Percentiles rank a stretch among this genome's conserved stretches.
phyloP scores from a whole-genome alignment of 495 filamentous ascomycete genomes.

The Tuber brumale region DNA sequence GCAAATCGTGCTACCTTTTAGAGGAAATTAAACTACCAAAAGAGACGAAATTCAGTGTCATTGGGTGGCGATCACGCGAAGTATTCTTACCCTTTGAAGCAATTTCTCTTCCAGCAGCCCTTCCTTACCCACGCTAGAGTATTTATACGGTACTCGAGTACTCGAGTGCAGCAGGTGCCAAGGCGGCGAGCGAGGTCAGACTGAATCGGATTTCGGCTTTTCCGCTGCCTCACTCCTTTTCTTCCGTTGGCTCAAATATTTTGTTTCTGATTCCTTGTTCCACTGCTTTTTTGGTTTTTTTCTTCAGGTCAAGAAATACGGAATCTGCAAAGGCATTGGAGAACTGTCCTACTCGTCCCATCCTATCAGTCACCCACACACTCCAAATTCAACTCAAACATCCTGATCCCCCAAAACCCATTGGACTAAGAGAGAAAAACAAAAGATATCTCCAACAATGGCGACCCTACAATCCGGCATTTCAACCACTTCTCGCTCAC shows the following conservation, averaged over 20 bases:
- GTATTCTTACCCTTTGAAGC: no score
- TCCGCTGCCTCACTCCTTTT: neutral
- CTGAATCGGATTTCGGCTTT: neutral
- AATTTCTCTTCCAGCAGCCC: no score
- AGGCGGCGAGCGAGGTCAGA: neutral
- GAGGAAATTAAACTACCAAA: no score
- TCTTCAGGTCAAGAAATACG: neutral
- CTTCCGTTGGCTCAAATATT: neutral
- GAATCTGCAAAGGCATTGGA: neutral
- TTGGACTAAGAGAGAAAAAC: neutral
- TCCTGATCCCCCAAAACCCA: neutral
- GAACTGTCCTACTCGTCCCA: neutral
- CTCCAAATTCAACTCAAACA: neutral
- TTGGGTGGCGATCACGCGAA: no score
- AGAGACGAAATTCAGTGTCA: no score
- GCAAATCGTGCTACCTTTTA: no score
- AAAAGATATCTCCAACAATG: constrained; percentile 36
- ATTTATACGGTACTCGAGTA: no score
- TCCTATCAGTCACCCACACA: neutral
- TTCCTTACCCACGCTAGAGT: no score
- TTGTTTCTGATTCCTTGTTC: neutral
- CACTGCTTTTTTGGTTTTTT: constrained; percentile 13
- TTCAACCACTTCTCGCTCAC: constrained; percentile 43
- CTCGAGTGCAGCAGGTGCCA: no score
- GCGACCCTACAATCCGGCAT: constrained; percentile 48